phyloP scores from a whole-genome alignment of 495 filamentous ascomycete species.

The Tetracladium marchalianum region DNA sequence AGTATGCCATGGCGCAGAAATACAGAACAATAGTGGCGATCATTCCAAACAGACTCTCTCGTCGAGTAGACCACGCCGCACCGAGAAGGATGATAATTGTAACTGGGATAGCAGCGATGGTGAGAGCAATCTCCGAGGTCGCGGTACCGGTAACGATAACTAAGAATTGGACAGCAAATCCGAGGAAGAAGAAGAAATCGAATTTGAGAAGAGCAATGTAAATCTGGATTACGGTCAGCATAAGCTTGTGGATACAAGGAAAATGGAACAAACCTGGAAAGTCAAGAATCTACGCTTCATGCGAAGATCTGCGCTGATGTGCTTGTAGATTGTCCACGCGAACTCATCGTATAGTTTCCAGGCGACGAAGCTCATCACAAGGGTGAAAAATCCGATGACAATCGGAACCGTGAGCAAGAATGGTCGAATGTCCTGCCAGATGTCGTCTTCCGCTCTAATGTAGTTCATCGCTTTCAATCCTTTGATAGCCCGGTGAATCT shows the following conservation, averaged over 20 bases:
- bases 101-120: constrained; percentile 78
- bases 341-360: constrained; percentile 98
- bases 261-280: constrained; percentile 66
- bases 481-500: constrained; percentile 65
- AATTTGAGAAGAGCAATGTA: constrained; percentile 98
- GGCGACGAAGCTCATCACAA: constrained; percentile 64
- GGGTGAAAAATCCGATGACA: constrained; percentile 65
- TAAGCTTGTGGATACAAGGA: neutral
- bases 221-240: constrained; percentile 52
- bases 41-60: constrained; percentile 75
- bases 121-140: constrained; percentile 72
- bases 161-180: constrained; percentile 94
- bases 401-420: constrained; percentile 79
- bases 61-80: constrained; percentile 75
- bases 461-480: neutral
- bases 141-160: constrained; percentile 65
- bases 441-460: constrained; percentile 28
- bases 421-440: constrained; percentile 61
- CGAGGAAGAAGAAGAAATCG: constrained; percentile 99
- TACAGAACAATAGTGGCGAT: constrained; percentile 70
- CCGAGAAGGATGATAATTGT: constrained; percentile 78
- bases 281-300: constrained; percentile 95
- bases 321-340: constrained; percentile 98
- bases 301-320: constrained; percentile 92
- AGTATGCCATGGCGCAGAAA: constrained; percentile 86